Base-by-base conservation (phyloP, 768 basidiomycete species). In the Termitomyces sp. region DNA sequence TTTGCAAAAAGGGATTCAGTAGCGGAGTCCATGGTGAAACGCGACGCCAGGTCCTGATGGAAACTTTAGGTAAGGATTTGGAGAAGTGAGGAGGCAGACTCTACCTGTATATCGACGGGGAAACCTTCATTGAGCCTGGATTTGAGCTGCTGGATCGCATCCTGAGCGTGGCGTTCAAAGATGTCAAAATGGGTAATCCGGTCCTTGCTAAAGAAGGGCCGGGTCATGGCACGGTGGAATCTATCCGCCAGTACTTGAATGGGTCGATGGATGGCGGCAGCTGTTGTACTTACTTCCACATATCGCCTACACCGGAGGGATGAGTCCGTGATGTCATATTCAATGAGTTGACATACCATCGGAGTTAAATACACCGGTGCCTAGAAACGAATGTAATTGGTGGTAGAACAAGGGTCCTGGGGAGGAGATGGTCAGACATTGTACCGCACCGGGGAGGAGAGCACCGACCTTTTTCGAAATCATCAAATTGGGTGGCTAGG, bases 121-220 rank as follows among this genome's bases (percentile, higher is more conserved):
- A 78, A 70, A 2, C 81, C 83, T 21, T 71, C 67, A 4, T 63
- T 54, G 30, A 82, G 72, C 8, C 83, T 74, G 3, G 64, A 65
- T 47, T 75, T 77, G 47, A 81, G 73, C 46, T 75, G 67, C 4
- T 65, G 59, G 5, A 87, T 67, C 5, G 78, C 74, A n/a, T 76
- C 68, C 43, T 77, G 73, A 5, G 79, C 74, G 46, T 84, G 82
- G 12, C 76, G 71, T 50, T 79, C 80, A 60, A 86, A 86, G 31
- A 79, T 81, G 26, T 85, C 80, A 53, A 86, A 87, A 64, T 86
- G 79, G 46, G 75, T 79, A 53, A 86, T 79, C 33, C 78, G 72
- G 35, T 87, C 85, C 44, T 75, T 76, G 53, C 67, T 78, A 71
- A 90, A 89, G 73, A 89, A 88, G 0, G 87, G 87, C 0, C 87